Percentiles rank a stretch among this genome's conserved stretches.
Conservation (phyloP, 2,329 filamentous ascomycete genomes). For the Pseudogymnoascus pannorum region DNA sequence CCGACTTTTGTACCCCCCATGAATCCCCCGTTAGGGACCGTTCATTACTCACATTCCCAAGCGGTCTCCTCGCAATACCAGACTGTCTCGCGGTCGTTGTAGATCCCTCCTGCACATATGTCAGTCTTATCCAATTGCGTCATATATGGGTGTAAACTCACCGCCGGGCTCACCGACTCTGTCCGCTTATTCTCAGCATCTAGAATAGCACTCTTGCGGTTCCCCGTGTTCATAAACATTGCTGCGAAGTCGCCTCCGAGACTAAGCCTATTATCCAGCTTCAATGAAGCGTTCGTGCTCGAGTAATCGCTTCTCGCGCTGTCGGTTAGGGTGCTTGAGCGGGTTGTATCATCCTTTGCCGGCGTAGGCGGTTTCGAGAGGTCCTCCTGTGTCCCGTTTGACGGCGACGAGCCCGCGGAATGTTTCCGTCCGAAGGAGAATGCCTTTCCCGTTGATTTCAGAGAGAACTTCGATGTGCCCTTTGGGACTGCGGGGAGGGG, state of each 20-base stretch:
- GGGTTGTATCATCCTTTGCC: neutral
- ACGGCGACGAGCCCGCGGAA: constrained; percentile 11
- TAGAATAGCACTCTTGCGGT: constrained; percentile 24
- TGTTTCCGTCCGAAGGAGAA: constrained; percentile 30
- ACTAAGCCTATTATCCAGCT: constrained; percentile 24
- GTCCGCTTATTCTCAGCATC: constrained; percentile 21
- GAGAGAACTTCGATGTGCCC: constrained; percentile 23
- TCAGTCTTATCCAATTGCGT: neutral
- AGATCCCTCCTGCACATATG: neutral
- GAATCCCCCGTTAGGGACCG: constrained; percentile 16
- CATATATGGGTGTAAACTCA: neutral
- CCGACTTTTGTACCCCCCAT: constrained; percentile 26
- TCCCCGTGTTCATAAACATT: constrained; percentile 28
- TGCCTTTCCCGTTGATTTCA: constrained; percentile 27
- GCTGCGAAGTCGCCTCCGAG: constrained; percentile 30
- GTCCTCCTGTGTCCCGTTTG: constrained; percentile 9
- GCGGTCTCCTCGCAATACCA: neutral
- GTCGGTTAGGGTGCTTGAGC: constrained; percentile 1
- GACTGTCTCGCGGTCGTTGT: neutral
- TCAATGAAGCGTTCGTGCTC: constrained; percentile 28
- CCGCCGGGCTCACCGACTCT: constrained; percentile 22
- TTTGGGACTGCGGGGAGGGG: constrained; percentile 26
- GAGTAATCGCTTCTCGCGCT: constrained; percentile 25
- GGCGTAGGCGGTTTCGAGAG: neutral
- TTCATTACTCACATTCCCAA: neutral